Evolutionary conservation across 2,329 filamentous ascomycete species (phyloP).

Genomic region (Aciculosporium take): DNA sequence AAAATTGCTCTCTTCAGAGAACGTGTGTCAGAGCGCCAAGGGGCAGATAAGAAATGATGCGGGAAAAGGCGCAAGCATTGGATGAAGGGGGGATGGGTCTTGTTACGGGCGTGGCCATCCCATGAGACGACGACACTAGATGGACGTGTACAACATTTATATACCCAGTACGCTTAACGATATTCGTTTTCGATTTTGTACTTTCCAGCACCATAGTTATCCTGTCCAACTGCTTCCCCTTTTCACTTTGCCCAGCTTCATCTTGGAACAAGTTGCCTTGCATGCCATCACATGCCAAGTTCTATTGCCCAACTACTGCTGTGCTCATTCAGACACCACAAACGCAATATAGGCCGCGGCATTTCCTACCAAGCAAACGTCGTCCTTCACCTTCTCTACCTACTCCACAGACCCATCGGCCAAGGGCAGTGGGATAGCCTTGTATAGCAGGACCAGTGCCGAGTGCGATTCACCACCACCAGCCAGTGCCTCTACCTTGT

Average conservation of each 20-base stretch:
- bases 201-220: not conserved
- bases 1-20: constrained; percentile 28
- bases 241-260: not conserved
- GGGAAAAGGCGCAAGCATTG: not conserved
- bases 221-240: not conserved
- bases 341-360: not conserved
- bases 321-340: not conserved
- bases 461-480: constrained; percentile 84
- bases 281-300: not conserved
- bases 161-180: not conserved
- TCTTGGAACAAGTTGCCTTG: not conserved
- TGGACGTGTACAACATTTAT: not conserved
- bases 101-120: not conserved
- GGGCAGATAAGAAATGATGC: constrained; percentile 11
- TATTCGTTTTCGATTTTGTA: not conserved
- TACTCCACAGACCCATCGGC: constrained; percentile 31
- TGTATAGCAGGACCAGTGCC: constrained; percentile 67
- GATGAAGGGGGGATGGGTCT: not conserved
- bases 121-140: constrained; percentile 1
- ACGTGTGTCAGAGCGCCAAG: constrained; percentile 24
- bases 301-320: not conserved
- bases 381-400: not conserved
- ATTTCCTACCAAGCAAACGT: not conserved
- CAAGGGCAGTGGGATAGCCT: constrained; percentile 53
- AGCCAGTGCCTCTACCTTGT: constrained; percentile 80